These are phyloP conservation scores for Orychophragmus violaceus DNA, from an alignment of 345 rosid genomes.

Conservation along the genomic window DNA sequence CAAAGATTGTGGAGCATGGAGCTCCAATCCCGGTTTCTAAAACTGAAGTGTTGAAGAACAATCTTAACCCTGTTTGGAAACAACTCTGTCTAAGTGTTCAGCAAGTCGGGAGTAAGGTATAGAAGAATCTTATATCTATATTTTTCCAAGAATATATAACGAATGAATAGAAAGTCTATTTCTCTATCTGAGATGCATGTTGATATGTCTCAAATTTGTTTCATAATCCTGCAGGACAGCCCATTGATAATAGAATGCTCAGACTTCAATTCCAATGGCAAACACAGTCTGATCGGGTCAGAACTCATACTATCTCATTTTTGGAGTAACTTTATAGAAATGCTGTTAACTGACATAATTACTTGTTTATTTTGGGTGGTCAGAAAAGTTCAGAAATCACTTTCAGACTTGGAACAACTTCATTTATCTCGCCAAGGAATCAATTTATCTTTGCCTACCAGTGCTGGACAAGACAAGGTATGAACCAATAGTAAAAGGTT, in stretches of 20 bases:
- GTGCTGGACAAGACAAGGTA: slow-evolving; percentile 60
- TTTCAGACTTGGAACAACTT: slow-evolving; percentile 68
- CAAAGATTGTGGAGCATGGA: slow-evolving; percentile 62
- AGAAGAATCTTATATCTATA: slow-evolving; percentile 6
- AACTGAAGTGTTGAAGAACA: slow-evolving; percentile 79
- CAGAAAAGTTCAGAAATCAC: slow-evolving; percentile 75
- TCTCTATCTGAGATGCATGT: slow-evolving; percentile 3
- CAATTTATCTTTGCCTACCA: slow-evolving; percentile 40
- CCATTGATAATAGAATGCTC: slow-evolving; percentile 34
- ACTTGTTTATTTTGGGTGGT: slow-evolving; percentile 23
- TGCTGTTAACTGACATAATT: slow-evolving; percentile 18
- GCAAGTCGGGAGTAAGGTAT: slow-evolving; percentile 91
- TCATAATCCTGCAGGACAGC: slow-evolving; percentile 23
- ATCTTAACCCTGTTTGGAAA: slow-evolving; percentile 66
- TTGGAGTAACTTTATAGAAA: background rate
- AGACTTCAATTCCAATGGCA: slow-evolving; percentile 31
- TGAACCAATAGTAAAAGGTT: slow-evolving; percentile 3
- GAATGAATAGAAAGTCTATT: background rate
- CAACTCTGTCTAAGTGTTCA: slow-evolving; percentile 68
- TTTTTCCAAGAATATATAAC: background rate
- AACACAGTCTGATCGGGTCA: slow-evolving; percentile 30
- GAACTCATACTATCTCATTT: background rate
- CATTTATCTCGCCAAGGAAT: slow-evolving; percentile 46
- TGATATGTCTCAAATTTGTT: background rate
- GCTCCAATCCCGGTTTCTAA: slow-evolving; percentile 65